phyloP scores from a whole-genome alignment of 768 basidiomycete genomes.

The Punctularia strigosozonata region DNA sequence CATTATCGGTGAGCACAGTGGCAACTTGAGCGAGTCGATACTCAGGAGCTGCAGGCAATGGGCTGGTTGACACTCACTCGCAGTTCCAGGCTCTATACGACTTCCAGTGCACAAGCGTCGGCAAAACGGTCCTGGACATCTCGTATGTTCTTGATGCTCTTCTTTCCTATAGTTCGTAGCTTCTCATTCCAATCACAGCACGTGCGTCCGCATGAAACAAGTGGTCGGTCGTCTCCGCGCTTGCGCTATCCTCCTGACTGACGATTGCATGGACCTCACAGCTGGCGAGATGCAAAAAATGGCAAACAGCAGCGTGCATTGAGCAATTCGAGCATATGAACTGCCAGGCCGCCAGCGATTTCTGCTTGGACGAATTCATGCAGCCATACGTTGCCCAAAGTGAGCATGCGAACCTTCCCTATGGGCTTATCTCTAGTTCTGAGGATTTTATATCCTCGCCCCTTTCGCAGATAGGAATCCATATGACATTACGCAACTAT shows the following conservation, averaged over 20 bases:
- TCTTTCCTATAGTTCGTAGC: too few species aligned
- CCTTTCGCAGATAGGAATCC: constrained; percentile 31
- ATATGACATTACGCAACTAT: constrained; percentile 60
- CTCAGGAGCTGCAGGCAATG: constrained; percentile 24
- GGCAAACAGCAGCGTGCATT: constrained; percentile 25
- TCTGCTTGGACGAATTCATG: constrained; percentile 12
- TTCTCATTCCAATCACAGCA: constrained; percentile 7
- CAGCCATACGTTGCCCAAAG: neutral
- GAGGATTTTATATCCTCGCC: constrained; percentile 11
- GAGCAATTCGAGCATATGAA: constrained; percentile 29
- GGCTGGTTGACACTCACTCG: constrained; percentile 27
- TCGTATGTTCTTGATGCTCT: constrained; percentile 19
- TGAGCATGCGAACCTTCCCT: neutral
- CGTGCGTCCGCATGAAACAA: constrained; percentile 32
- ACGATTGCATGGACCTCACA: neutral
- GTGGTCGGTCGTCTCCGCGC: constrained; percentile 16
- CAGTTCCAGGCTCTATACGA: constrained; percentile 34
- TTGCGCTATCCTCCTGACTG: neutral
- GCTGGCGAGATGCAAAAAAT: constrained; percentile 32
- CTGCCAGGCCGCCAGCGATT: constrained; percentile 24
- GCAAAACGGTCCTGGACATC: constrained; percentile 33
- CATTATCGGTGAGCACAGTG: constrained; percentile 28
- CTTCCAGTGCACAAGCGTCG: constrained; percentile 42
- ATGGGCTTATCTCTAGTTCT: too few species aligned
- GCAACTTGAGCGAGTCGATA: neutral